Base-by-base conservation (phyloP, 2,329 filamentous ascomycete species). In the Teratosphaeria epicoccoides region DNA sequence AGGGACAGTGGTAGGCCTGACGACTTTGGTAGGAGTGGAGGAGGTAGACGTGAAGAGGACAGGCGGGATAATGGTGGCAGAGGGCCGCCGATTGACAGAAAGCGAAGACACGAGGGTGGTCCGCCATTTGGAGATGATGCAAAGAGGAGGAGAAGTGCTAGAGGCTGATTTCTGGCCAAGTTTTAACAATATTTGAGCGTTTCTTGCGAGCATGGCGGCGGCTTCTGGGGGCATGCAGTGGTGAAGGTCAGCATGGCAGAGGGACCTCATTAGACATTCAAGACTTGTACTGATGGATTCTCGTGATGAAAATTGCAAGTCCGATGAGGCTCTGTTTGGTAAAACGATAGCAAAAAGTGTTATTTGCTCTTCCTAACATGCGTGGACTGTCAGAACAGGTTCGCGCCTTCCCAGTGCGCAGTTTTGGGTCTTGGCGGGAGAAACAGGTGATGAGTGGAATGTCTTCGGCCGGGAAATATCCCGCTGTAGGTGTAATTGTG, bases 21-120 rank as follows among this genome's bases (percentile, higher is more conserved):
- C 24, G 59, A 61, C 9, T 56, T 55, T 24, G 59, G 59, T 23
- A 58, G 60, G 10, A 55, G 55, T 25, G 55, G 59, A 47, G 54
- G 52, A 25, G 40, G 43, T 12, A 52, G 56, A 24, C 52, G 57
- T 14, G 57, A 59, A 26, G 61, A 61, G 4, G 59, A 60, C 44
- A 50, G 56, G 51, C 49, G 60, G 50, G 46, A 51, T 50, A 44
- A 50, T 20, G 47, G 48, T 7, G 25, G 44, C 44, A 46, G 44
- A 48, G 51, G 22, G 48, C 52, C 47, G 20, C 47, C 43, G 17
- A 57, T 57, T 49, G 58, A 53, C 11, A 57, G 63, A 43, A 66
- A 66, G 57, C 59, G 62, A 10, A 54, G 61, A 47, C 61, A 62
- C 43, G 63, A 66, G 22, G 63, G 44, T 24, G 33, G 33, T 17